Conservation (phyloP, 2,329 filamentous ascomycete species). For the Pseudocercospora eumusae region DNA sequence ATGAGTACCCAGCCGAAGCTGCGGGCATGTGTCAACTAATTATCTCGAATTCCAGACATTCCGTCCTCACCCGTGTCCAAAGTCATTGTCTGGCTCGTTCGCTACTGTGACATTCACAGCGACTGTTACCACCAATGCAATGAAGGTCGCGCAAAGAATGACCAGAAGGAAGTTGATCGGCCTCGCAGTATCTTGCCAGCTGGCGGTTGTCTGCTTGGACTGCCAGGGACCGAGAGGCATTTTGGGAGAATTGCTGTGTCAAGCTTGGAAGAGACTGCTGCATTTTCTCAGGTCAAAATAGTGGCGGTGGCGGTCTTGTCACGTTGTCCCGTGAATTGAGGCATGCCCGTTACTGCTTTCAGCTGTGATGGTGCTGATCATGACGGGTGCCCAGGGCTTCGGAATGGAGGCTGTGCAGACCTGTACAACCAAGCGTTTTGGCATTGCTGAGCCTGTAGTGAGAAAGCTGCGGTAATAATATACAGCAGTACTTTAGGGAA, state of each 20-base stretch:
- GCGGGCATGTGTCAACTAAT: background rate
- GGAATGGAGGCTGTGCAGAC: conserved; percentile 1
- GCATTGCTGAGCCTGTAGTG: background rate
- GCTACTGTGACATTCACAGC: background rate
- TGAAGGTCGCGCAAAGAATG: background rate
- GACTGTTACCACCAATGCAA: conserved; percentile 6
- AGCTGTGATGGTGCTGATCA: conserved; percentile 4
- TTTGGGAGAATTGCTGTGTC: background rate
- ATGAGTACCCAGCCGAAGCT: conserved; percentile 5
- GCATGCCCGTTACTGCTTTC: background rate
- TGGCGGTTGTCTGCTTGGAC: conserved; percentile 1
- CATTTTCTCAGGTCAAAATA: background rate
- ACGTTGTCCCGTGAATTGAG: background rate
- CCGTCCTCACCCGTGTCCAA: background rate
- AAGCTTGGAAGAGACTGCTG: background rate
- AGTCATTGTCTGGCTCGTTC: background rate
- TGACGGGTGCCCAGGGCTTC: conserved; percentile 6
- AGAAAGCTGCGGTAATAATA: background rate
- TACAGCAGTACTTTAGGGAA: background rate
- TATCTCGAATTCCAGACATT: too few species aligned
- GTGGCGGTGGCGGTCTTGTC: conserved; percentile 1
- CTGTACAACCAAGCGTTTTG: conserved; percentile 4
- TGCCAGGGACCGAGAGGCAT: conserved; percentile 8
- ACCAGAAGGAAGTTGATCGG: background rate
- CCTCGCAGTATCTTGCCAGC: background rate